Percentiles rank a stretch among this genome's conserved stretches.
Evolutionary conservation across 768 basidiomycete genomes (phyloP).

Genomic region (Clathrus columnatus): DNA sequence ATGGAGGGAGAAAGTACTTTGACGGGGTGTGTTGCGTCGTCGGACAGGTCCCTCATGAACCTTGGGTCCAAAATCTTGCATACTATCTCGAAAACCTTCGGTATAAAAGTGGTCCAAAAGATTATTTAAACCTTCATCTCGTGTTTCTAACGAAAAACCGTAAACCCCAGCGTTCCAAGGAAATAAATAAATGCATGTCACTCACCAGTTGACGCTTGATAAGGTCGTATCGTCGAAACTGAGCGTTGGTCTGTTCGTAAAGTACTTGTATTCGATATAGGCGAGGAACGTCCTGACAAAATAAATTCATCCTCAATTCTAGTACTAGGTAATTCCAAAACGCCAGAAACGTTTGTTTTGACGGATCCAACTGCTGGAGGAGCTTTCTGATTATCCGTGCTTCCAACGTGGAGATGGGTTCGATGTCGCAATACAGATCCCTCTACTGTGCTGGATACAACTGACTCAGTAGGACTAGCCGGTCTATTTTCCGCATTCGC

Average conservation of each 20-base stretch:
- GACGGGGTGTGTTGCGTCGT: slow-evolving; percentile 62
- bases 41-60: slow-evolving; percentile 76
- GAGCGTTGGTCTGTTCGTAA: slow-evolving; percentile 38
- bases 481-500: slow-evolving; percentile 42
- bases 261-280: slow-evolving; percentile 52
- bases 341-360: slow-evolving; percentile 71
- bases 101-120: slow-evolving; percentile 86
- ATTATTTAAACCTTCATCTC: slow-evolving; percentile 83
- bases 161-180: not conserved
- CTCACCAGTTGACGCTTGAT: slow-evolving; percentile 47
- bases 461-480: slow-evolving; percentile 75
- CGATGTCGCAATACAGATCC: slow-evolving; percentile 49
- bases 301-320: slow-evolving; percentile 32
- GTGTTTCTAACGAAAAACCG: slow-evolving; percentile 50
- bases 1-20: slow-evolving; percentile 61
- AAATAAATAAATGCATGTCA: not conserved
- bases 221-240: slow-evolving; percentile 29
- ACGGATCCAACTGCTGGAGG: slow-evolving; percentile 86
- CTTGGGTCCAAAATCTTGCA: slow-evolving; percentile 86
- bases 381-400: slow-evolving; percentile 73
- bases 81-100: slow-evolving; percentile 57
- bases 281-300: slow-evolving; percentile 69
- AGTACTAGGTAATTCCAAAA: slow-evolving; percentile 70
- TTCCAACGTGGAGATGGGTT: slow-evolving; percentile 61
- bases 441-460: slow-evolving; percentile 55